phyloP scores from a whole-genome alignment of 768 basidiomycete genomes.

The Suillus clintonianus region DNA sequence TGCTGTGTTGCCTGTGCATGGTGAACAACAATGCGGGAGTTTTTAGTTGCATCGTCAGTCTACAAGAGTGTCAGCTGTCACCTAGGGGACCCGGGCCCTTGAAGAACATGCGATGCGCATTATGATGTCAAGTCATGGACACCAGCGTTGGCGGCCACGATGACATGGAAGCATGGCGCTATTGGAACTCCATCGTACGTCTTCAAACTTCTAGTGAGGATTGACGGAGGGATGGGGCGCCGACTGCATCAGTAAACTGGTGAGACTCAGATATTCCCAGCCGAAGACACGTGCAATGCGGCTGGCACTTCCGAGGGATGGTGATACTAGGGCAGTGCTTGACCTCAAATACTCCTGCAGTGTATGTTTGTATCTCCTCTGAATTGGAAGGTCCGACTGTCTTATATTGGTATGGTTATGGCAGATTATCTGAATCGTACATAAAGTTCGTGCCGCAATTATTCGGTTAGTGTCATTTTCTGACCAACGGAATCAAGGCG shows the following conservation, averaged over 20 bases:
- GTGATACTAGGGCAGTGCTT: neutral
- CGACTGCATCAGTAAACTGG: too few species aligned
- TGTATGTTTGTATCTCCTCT: neutral
- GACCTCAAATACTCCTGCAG: neutral
- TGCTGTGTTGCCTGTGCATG: neutral
- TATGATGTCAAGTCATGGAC: neutral
- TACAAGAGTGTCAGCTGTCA: neutral
- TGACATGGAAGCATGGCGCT: too few species aligned
- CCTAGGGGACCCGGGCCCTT: neutral
- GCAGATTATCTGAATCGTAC: too few species aligned
- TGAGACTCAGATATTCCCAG: too few species aligned
- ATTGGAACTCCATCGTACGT: too few species aligned
- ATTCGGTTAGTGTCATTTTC: too few species aligned
- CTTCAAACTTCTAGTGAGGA: too few species aligned
- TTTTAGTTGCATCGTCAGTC: neutral
- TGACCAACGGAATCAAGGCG: too few species aligned
- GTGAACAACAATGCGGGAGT: neutral
- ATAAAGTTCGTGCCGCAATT: too few species aligned
- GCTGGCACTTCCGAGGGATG: too few species aligned
- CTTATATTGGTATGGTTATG: neutral
- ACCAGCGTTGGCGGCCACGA: neutral
- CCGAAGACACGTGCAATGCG: too few species aligned
- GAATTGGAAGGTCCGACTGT: neutral
- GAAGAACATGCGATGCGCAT: neutral
- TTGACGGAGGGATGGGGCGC: too few species aligned